phyloP scores from a whole-genome alignment of 306 rosid genomes.

The Mucuna pruriens region DNA sequence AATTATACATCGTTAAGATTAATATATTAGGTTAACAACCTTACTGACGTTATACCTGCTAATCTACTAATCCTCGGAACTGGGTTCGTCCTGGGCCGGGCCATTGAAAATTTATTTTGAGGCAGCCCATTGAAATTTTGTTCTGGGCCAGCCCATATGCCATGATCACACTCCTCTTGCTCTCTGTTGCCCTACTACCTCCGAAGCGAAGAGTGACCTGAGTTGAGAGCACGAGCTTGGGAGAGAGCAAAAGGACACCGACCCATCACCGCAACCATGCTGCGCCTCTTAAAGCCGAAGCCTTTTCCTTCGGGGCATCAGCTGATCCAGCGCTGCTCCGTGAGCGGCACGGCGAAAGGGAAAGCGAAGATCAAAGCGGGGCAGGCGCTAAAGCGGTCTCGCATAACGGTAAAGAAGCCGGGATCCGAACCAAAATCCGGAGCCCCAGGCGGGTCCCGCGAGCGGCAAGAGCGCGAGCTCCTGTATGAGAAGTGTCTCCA shows the following conservation, averaged over 20 bases:
- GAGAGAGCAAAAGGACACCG: background rate
- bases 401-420: constrained; percentile 42
- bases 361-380: constrained; percentile 55
- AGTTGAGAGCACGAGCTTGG: background rate
- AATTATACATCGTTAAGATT: no score
- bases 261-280: constrained; percentile 29
- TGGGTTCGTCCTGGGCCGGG: background rate
- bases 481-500: constrained; percentile 69
- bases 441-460: constrained; percentile 44
- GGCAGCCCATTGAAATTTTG: background rate
- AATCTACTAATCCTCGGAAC: no score
- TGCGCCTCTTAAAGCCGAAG: constrained; percentile 42
- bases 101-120: background rate
- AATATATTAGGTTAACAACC: no score
- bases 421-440: constrained; percentile 40
- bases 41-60: no score
- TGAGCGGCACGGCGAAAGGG: constrained; percentile 55
- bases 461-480: constrained; percentile 59
- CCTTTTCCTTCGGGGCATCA: constrained; percentile 30
- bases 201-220: background rate
- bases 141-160: background rate
- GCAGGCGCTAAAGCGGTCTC: constrained; percentile 44
- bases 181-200: constrained; percentile 24
- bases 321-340: constrained; percentile 47
- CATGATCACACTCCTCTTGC: background rate